Evolutionary conservation across 352 stramenopile species (phyloP).

Genomic region (Globisporangium parvum): DNA sequence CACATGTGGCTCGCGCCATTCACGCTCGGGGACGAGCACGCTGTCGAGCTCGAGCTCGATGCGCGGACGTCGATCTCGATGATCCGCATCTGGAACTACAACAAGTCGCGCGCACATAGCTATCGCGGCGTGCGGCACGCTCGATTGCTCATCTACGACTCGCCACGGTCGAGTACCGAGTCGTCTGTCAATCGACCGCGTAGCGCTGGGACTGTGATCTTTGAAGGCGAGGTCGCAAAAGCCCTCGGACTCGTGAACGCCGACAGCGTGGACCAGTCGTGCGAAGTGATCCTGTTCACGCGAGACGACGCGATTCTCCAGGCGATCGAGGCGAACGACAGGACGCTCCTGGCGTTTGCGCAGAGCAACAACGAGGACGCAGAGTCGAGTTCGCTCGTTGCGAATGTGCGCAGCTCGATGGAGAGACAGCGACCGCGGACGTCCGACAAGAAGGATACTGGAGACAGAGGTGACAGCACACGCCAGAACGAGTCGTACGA

Average conservation of each 20-base stretch:
- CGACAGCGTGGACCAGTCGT: slow-evolving; percentile 45
- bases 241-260: slow-evolving; percentile 55
- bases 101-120: slow-evolving; percentile 84
- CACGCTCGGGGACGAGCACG: slow-evolving; percentile 40
- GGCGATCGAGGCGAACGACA: slow-evolving; percentile 69
- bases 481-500: slow-evolving; percentile 6
- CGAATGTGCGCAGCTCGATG: slow-evolving; percentile 32
- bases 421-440: slow-evolving; percentile 45
- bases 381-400: slow-evolving; percentile 26
- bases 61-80: slow-evolving; percentile 48
- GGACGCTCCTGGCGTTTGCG: slow-evolving; percentile 17
- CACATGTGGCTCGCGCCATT: slow-evolving; percentile 90
- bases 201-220: slow-evolving; percentile 35
- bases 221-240: slow-evolving; percentile 82
- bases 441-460: slow-evolving; percentile 26
- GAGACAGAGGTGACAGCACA: not conserved
- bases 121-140: slow-evolving; percentile 57
- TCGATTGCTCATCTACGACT: slow-evolving; percentile 43
- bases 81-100: slow-evolving; percentile 92
- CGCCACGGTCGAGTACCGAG: not conserved
- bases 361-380: slow-evolving; percentile 47
- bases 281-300: slow-evolving; percentile 88
- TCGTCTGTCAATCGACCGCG: not conserved
- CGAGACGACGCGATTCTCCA: slow-evolving; percentile 48
- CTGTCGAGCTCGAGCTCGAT: slow-evolving; percentile 51